Percentiles rank a stretch among this genome's conserved stretches.
phyloP scores from a whole-genome alignment of 1,284 basidiomycete species.

The Schizophyllum amplum region DNA sequence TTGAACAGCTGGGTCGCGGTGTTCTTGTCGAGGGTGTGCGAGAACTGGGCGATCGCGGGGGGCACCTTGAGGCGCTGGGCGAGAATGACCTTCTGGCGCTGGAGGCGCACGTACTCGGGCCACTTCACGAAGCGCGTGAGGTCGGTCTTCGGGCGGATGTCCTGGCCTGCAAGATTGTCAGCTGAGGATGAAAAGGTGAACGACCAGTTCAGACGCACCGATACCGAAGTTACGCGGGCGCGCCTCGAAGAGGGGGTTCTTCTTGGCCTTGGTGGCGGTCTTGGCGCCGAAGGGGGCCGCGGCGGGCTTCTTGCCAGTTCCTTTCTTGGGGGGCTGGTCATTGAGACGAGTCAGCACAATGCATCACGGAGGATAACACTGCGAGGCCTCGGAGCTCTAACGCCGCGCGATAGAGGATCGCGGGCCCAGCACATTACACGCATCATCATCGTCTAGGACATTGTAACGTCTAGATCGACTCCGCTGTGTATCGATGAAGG shows the following conservation, averaged over 20 bases:
- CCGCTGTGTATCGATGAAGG: neutral
- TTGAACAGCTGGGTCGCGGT: constrained; percentile 98
- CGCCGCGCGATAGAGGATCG: constrained; percentile 19
- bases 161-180: constrained; percentile 61
- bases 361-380: constrained; percentile 26
- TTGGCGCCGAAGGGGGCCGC: constrained; percentile 67
- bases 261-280: constrained; percentile 71
- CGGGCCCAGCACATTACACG: neutral
- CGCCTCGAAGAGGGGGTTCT: constrained; percentile 97
- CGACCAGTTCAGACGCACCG: constrained; percentile 44
- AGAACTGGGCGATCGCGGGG: constrained; percentile 97
- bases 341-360: constrained; percentile 73
- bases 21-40: constrained; percentile 98
- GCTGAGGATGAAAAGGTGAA: neutral
- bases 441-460: neutral
- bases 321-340: constrained; percentile 77
- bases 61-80: constrained; percentile 98
- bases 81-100: constrained; percentile 98
- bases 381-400: constrained; percentile 64
- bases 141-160: constrained; percentile 87
- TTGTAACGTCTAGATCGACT: neutral
- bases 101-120: constrained; percentile 98
- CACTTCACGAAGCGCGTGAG: constrained; percentile 99
- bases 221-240: constrained; percentile 92
- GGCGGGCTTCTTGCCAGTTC: constrained; percentile 73